Conservation (phyloP, 2,329 filamentous ascomycete species). For the Chalaropsis thielavioides region DNA sequence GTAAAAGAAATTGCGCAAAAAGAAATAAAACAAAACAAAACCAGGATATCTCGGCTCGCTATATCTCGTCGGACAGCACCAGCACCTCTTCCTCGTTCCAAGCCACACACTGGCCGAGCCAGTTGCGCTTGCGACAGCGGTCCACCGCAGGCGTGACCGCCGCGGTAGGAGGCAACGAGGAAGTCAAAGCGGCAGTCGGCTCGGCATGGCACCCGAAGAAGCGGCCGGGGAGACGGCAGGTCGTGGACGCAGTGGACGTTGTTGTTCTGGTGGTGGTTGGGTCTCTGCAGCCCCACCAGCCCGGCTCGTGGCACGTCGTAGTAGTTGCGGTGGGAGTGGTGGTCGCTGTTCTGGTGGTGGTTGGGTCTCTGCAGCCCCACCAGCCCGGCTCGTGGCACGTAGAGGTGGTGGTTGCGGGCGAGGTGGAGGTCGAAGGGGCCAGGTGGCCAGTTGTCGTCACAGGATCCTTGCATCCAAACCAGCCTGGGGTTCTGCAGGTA, state of each 20-base stretch:
- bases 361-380: constrained; percentile 20
- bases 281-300: constrained; percentile 53
- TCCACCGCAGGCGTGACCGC: constrained; percentile 22
- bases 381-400: constrained; percentile 18
- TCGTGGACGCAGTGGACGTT: constrained; percentile 21
- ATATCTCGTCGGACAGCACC: constrained; percentile 25
- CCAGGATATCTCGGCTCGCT: background rate
- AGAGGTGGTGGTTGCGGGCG: constrained; percentile 21
- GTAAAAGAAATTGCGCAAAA: background rate
- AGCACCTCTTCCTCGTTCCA: constrained; percentile 23
- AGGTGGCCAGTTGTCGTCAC: constrained; percentile 26
- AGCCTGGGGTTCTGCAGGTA: constrained; percentile 48
- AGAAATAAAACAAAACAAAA: background rate
- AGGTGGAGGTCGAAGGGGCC: constrained; percentile 23
- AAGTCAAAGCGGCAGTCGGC: constrained; percentile 23
- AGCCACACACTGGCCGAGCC: constrained; percentile 31
- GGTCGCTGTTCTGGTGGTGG: constrained; percentile 26
- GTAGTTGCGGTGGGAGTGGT: constrained; percentile 35
- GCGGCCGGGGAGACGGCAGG: constrained; percentile 33
- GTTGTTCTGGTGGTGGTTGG: constrained; percentile 24
- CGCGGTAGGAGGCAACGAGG: constrained; percentile 21
- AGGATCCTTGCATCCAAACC: constrained; percentile 49
- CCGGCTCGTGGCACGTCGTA: constrained; percentile 44
- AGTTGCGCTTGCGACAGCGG: constrained; percentile 27
- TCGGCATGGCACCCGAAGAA: constrained; percentile 36